Base-by-base conservation (phyloP, 176 grass and related monocot genomes). In the Juncus effusus region DNA sequence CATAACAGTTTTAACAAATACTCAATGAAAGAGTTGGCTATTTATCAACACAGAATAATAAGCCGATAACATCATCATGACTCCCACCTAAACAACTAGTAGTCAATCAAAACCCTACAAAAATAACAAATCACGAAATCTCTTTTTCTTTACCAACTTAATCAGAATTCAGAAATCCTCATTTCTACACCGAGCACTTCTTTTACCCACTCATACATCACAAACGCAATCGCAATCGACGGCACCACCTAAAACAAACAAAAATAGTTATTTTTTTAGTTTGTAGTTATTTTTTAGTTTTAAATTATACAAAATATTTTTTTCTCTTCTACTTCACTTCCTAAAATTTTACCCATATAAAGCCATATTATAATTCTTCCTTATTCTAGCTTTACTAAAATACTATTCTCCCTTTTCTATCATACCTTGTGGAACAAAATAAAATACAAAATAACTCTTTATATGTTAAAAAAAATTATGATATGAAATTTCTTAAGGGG, bases 101-200 rank as follows among this genome's bases (percentile, higher is more conserved):
- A 64, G 70, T 78, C 42, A 45, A 45, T 45, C 62, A 70, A 58
- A 73, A 77, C 62, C 81, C 81, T 82, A 93, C 81, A 94, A 93
- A 84, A 88, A 88, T 79, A 92, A 61, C 68, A 73, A 70, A 70
- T 63, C 71, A 75, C 71, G 49, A 61, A 42, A 7, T 2, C 62
- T 64, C 68, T 42, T 16, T 54, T 79, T 70, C 67, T 62, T 64
- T 72, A 39, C 7, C 47, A 66, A 61, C 78, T 99, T 70, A 99
- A 67, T 89, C 85, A 13, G n/a, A n/a, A n/a, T n/a, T n/a, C n/a
- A n/a, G 85, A 95, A 78, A 93, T 93, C 82, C 85, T 99, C 94
- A 93, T 84, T 77, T 99, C 94, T 80, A 93, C 89, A 68, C 94
- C 94, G 75, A 90, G 83, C 69, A 99, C 60, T 76, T 93, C 89